These are phyloP conservation scores for Candida silvatica DNA, from an alignment of 805 yeast genomes.

Conservation along the genomic window DNA sequence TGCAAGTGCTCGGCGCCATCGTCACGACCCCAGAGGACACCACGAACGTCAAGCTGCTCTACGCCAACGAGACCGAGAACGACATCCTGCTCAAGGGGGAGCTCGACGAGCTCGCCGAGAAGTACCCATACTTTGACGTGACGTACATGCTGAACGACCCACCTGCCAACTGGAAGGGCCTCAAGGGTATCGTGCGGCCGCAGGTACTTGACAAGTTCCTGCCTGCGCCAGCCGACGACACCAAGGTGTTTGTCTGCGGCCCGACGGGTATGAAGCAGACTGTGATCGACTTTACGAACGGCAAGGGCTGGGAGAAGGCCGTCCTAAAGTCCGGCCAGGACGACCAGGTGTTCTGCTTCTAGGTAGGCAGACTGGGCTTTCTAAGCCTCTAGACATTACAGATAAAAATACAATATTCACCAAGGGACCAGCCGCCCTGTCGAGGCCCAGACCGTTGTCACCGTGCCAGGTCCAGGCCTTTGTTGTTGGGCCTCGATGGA, in stretches of 20 bases:
- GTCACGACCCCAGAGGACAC: slow-evolving; percentile 61
- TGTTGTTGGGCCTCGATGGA: no score
- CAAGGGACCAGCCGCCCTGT: no score
- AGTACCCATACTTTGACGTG: slow-evolving; percentile 55
- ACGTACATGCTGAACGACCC: slow-evolving; percentile 51
- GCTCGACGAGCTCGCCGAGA: slow-evolving; percentile 56
- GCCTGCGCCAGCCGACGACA: slow-evolving; percentile 40
- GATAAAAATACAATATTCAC: no score
- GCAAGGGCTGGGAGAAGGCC: slow-evolving; percentile 51
- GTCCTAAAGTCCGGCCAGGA: slow-evolving; percentile 20
- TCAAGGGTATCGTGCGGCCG: slow-evolving; percentile 50
- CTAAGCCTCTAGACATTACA: no score
- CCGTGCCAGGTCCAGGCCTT: no score
- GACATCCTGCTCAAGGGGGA: slow-evolving; percentile 69
- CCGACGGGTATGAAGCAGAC: slow-evolving; percentile 59
- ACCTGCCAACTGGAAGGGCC: slow-evolving; percentile 47
- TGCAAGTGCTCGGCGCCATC: slow-evolving; percentile 66
- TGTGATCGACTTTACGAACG: slow-evolving; percentile 40
- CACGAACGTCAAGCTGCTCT: slow-evolving; percentile 54
- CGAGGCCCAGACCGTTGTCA: no score
- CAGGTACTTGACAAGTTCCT: slow-evolving; percentile 45
- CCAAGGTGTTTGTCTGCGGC: slow-evolving; percentile 64
- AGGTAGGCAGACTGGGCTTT: no score
- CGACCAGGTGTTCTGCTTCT: slow-evolving; percentile 30
- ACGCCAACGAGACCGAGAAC: slow-evolving; percentile 68